Evolutionary conservation across 1,284 basidiomycete species (phyloP), one percentile per base, ranked within the genome.

Genomic region (Kalmanozyma brasiliensis): DNA sequence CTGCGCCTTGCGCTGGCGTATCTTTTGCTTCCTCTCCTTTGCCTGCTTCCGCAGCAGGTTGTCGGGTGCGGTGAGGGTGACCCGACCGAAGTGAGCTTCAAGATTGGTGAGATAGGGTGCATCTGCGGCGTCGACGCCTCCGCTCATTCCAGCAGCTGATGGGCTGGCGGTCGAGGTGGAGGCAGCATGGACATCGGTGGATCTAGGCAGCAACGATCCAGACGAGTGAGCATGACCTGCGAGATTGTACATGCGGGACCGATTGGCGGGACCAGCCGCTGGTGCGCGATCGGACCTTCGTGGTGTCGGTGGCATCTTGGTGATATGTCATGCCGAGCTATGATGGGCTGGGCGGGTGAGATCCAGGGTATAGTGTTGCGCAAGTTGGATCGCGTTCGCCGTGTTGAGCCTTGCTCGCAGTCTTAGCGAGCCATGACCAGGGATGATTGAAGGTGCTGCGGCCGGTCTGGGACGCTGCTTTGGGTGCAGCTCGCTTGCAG

Each of bases 11-110:
- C 52, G 57, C 19, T 72, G 64, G 1, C 69, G 56, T 11, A 51
- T 40, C 59, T 74, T 73, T 46, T 61, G 47, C 53, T 68, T 73
- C 47, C 73, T 76, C 44, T 76, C 66, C 55, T 73, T 75, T 20
- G 74, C 73, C 59, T 75, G 62, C 44, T 71, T 71, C n/a, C 72
- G 44, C 20, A 78, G 51, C 26, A 80, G 68, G 30, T 80, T 80
- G 57, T 80, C 78, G n/a, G 78, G 78, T 0, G 78, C 77, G 5
- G 76, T 79, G 16, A 80, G 66, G 3, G 77, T 80, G 32, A 79
- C 64, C 20, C 78, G 52, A 16, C 78, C 78, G 17, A 72, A 65
- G 42, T 78, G 74, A 14, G 59, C 65, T 34, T 78, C 78, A 36
- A 74, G 47, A 22, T 76, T 72, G 17, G 76, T 72, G 13, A 79